Evolutionary conservation across 2,329 filamentous ascomycete species (phyloP), one percentile per base, ranked within the genome.

Genomic region (Zymoseptoria brevis): DNA sequence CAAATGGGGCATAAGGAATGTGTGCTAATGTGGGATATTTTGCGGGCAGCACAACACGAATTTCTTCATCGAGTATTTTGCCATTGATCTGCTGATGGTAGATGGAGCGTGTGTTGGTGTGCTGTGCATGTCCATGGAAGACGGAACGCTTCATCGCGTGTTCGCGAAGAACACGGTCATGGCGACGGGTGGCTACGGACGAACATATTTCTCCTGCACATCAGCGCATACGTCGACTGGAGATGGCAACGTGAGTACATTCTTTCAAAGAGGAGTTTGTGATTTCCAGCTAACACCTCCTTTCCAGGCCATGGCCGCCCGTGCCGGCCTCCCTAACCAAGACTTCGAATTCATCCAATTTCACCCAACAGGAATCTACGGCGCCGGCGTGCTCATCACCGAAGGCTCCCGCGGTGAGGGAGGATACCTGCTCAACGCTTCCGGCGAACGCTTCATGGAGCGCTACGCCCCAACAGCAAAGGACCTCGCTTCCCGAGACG

Each of bases 281-380:
- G 24, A 26, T 5, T 30, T 8, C 3, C n/a, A 51, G 41, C 48
- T 26, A 19, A 56, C 29, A 4, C 16, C 8, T 16, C 19, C 19
- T 7, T 54, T 9, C n/a, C 45, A 70, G 68, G 77, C 78, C 8
- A 80, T 80, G 78, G 77, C 75, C 3, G 71, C 78, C 22, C 70
- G 78, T 64, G 78, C 78, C 4, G 77, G 77, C 8, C 67, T 80
- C 4, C 77, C 78, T 1, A 75, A 79, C 51, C 77, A 80, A 63
- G 78, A 80, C 62, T 76, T 80, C 71, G 78, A 80, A 59, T 80
- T 80, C 60, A 77, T 80, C 2, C 78, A 80, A 59, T 80, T 80
- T 57, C 78, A 80, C 62, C 78, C 77, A 1, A 76, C 76, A 41
- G 78, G 78, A 4, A 80, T 80, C 48, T 80, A 80, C 60, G 78